Evolutionary conservation across 768 basidiomycete species (phyloP), one percentile per base, ranked within the genome.

Genomic region (Boletus insuetus): DNA sequence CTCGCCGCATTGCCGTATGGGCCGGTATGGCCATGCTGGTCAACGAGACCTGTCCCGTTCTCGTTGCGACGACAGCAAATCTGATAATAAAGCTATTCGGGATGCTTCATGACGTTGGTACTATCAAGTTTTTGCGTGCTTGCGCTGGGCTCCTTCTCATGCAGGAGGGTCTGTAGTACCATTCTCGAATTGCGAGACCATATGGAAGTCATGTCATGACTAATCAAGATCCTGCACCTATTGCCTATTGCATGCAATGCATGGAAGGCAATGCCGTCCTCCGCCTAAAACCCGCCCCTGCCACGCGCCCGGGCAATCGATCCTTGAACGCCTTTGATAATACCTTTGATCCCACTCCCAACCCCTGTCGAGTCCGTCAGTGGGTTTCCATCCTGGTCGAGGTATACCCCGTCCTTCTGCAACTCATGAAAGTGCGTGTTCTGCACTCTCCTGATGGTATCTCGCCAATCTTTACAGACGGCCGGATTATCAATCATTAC

Each of bases 401-500:
- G 71, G 79, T 86, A 86, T 49, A 81, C 70, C 1, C 84, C 85
- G 43, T 86, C 82, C 38, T 75, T 71, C 41, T 74, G 64, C 51
- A 73, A 51, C 22, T 73, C 64, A 55, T 82, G 84, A 14, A 77
- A 63, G 58, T 74, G 74, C 13, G 85, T 85, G 60, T 83, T 85
- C 70, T 83, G 81, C 63, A 81, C 81, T 31, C 75, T 70, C 26
- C 72, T 58, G n/a, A 83, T 67, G 10, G 74, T 78, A 45, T 80
- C 77, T 69, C 79, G 77, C 83, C 84, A 83, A 53, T 82, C 82
- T 37, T 68, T 60, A 46, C 82, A 79, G 49, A 85, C 71, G 38
- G 73, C 69, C n/a, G 74, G 68, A 22, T 75, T 79, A 65, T 86
- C 84, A 43, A 85, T 73, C 75, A 86, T 79, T 54, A 85, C 70